Evolutionary conservation across 768 basidiomycete species (phyloP), one percentile per base, ranked within the genome.

Genomic region (Lactarius akahatsu): DNA sequence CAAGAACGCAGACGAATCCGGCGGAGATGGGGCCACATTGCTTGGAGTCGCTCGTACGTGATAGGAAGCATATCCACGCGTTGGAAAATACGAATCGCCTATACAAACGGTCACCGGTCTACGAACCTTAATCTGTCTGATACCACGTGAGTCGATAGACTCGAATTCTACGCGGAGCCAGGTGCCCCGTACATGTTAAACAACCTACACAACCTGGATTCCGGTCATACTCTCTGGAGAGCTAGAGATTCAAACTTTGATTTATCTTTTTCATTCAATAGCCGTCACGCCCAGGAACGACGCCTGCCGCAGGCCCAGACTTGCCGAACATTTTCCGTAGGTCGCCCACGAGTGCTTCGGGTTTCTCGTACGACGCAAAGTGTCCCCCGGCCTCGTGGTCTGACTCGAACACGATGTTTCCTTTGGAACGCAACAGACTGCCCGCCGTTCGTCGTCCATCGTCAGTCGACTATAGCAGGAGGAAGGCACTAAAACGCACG

Each of bases 281-380:
- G 32, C 62, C 66, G 40, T 36, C 32, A 11, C 40, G 34, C 1
- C 79, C 81, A 2, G 75, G 63, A 9, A 86, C 81, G 18, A 84
- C 80, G 2, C n/a, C n/a, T 66, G 78, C 82, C 2, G 83, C 83
- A 36, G 79, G 79, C 0, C 84, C 82, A 10, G 77, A 81, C 64
- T 77, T 81, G 43, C 80, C 81, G 73, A 86, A 87, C 84, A 87
- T 87, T 69, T 77, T 80, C 36, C 81, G 75, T 56, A 88, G 58
- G 69, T 86, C 86, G 1, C 70, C 77, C 0, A 77, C 85, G 18
- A 88, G 76, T 2, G 74, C 73, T 5, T 80, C 76, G 0, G 86
- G 85, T 54, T 69, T 73, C 69, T 87, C 86, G 66, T 80, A 71
- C 0, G 86, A 80, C 13, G 85, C 82, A 71, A 88, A 87, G 72